Evolutionary conservation across 495 filamentous ascomycete species (phyloP), one percentile per base, ranked within the genome.

Genomic region (Cudoniella acicularis): DNA sequence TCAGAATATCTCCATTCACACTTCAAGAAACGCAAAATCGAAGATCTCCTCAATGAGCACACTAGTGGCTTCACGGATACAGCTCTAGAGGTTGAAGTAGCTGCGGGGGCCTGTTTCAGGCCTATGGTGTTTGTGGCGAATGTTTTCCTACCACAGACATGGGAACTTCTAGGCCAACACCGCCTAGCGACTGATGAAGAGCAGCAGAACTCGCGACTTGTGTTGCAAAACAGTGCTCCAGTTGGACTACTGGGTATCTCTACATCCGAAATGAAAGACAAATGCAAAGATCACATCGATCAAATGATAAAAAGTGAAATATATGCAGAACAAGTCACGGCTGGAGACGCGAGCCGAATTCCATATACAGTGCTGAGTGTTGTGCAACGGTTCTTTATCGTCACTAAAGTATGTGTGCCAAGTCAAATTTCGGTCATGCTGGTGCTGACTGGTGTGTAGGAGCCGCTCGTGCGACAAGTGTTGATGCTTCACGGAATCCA

Each of bases 401-500:
- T 67, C 2, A 69, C 70, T 11, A 68, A 73, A 56, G 71, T 71
- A 67, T 63, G 67, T 50, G 6, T 21, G 49, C 10, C 36, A 17
- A 17, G 24, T 43, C 27, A 11, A 50, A 22, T 43, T 23, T 48
- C 40, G n/a, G 17, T 11, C 4, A 36, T 22, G 30, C 10, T 4
- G 18, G 4, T 20, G 0, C 23, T 60, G 25, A 43, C 25, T 18
- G 24, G 6, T 11, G 6, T 11, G 2, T 52, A 71, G 58, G 63
- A 64, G 8, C 27, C 70, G 18, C 73, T 82, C 62, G 73, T 79
- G 40, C 69, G 67, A 51, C 66, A 72, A 20, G 79, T 74, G 42
- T 64, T 82, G 47, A 70, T 69, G 30, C 74, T 82, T 26, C 77
- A 80, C 61, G 74, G 75, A 25, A 76, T 76, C 67, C 77, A 81